Evolutionary conservation across 495 filamentous ascomycete genomes (phyloP), one percentile per base, ranked within the genome.

Genomic region (Pyrenula massariospora): DNA sequence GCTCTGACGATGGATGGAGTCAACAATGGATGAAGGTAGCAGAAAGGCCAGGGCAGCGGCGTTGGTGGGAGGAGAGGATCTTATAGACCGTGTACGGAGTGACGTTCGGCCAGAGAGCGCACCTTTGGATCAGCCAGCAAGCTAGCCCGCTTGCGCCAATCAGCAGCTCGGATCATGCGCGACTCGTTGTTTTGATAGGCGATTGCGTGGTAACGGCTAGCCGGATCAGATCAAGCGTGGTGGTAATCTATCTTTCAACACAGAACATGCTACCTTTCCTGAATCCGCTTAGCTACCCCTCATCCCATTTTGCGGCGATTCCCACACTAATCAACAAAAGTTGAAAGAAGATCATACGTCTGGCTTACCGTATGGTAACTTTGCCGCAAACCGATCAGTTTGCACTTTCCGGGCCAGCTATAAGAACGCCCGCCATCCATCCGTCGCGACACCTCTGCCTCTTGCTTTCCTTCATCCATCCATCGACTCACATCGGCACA

Each of bases 261-360:
- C 56, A 42, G 25, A 65, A 70, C 63, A 0, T 25, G 52, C n/a
- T 48, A 47, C 54, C 57, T 62, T 42, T 62, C 63, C 62, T 64
- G 66, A 60, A 61, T 42, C 15, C 31, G 31, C 54, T 24, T 56
- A 47, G 57, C 15, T 57, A 54, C 25, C 49, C 51, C 55, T 57
- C 50, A 31, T 57, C 54, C 54, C 63, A 47, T 25, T 57, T 52
- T 54, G 57, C 66, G 66, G 67, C 64, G 68, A 67, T 56, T 50
- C 48, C 52, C 59, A 56, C 20, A 22, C 36, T 36, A 22, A 24
- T 2, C 48, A 3, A 31, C n/a, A 60, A 36, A 24, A 72, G 70
- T 75, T 75, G 70, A 75, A 74, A 77, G 31, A 73, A 70, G 67
- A 77, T 77, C 74, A 77, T 75, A 77, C 74, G 31, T 2, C 2